phyloP scores from a whole-genome alignment of 2,329 filamentous ascomycete species.

The Cladosporium austrohemisphaericum region DNA sequence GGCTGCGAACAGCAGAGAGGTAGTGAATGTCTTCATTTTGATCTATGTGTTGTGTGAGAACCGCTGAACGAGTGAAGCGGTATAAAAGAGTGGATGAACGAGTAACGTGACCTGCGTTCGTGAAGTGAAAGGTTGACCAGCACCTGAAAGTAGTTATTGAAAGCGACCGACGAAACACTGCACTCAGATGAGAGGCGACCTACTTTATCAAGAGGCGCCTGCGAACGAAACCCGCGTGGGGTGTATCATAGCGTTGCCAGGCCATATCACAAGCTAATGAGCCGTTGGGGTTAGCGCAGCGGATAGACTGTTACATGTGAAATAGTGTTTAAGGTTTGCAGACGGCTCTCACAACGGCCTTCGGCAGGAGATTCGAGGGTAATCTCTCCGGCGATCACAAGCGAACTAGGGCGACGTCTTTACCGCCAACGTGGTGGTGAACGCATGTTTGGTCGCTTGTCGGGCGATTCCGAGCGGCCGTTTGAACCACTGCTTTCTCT shows the following conservation, averaged over 20 bases:
- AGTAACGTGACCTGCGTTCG: slow-evolving; percentile 8
- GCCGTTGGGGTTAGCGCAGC: slow-evolving; percentile 6
- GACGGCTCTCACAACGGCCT: slow-evolving; percentile 2
- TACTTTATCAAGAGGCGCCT: slow-evolving; percentile 12
- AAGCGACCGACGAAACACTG: neutral
- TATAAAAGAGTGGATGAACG: slow-evolving; percentile 1
- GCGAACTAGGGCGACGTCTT: neutral
- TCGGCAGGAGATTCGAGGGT: slow-evolving; percentile 11
- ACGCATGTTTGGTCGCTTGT: slow-evolving; percentile 5
- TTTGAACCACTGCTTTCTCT: neutral
- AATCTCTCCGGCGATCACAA: slow-evolving; percentile 12
- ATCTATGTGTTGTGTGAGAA: neutral
- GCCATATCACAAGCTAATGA: slow-evolving; percentile 13
- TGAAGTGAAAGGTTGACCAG: slow-evolving; percentile 14
- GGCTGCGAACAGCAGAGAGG: slow-evolving; percentile 13
- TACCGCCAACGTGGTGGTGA: slow-evolving; percentile 1
- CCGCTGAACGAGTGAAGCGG: slow-evolving; percentile 20
- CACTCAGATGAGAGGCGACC: neutral
- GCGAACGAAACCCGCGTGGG: neutral
- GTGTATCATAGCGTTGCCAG: slow-evolving; percentile 9
- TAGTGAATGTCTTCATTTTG: slow-evolving; percentile 17
- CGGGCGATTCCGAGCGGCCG: neutral
- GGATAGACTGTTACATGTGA: slow-evolving; percentile 2
- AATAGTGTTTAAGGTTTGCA: slow-evolving; percentile 5
- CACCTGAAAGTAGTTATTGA: slow-evolving; percentile 7